Conservation (phyloP, 2,329 filamentous ascomycete genomes). For the Zymoseptoria ardabiliae region DNA sequence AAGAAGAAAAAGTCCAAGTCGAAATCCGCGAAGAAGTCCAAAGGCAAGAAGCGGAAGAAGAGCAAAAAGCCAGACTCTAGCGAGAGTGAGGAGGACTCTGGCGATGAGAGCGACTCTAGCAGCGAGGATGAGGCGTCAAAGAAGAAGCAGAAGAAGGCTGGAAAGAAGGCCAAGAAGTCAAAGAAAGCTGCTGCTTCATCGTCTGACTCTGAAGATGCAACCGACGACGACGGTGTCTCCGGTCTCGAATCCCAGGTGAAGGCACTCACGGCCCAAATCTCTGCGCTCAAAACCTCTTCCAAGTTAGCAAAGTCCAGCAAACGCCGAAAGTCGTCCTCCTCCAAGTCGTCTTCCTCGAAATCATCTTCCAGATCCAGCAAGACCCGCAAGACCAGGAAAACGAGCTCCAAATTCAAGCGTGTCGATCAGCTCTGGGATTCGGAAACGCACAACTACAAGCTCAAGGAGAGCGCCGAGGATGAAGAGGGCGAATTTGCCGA, state of each 20-base stretch:
- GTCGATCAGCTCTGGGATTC: slow-evolving; percentile 56
- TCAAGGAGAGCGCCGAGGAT: slow-evolving; percentile 59
- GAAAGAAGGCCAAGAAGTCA: slow-evolving; percentile 13
- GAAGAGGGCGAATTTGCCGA: slow-evolving; percentile 66
- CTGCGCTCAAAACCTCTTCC: slow-evolving; percentile 12
- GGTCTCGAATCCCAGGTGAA: slow-evolving; percentile 14
- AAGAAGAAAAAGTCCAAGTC: slow-evolving; percentile 19
- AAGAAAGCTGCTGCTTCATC: slow-evolving; percentile 4
- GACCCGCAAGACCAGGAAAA: slow-evolving; percentile 11
- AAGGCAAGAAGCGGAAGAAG: slow-evolving; percentile 18
- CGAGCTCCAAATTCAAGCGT: slow-evolving; percentile 58
- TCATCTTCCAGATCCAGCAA: slow-evolving; percentile 14
- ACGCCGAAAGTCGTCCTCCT: slow-evolving; percentile 16
- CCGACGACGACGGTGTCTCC: slow-evolving; percentile 10
- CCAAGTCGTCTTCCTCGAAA: slow-evolving; percentile 2
- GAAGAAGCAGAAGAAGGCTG: slow-evolving; percentile 17
- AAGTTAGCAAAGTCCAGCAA: slow-evolving; percentile 12
- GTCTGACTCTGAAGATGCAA: slow-evolving; percentile 12
- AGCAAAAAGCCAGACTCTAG: slow-evolving; percentile 17
- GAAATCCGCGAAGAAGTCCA: slow-evolving; percentile 18
- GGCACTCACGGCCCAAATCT: slow-evolving; percentile 15
- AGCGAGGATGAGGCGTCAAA: slow-evolving; percentile 18
- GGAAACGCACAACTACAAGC: slow-evolving; percentile 57
- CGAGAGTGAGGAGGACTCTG: slow-evolving; percentile 9
- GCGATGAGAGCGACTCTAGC: slow-evolving; percentile 9